These are phyloP conservation scores for Geoglossum cookeanum DNA, from an alignment of 2,329 filamentous ascomycete genomes.

Conservation along the genomic window DNA sequence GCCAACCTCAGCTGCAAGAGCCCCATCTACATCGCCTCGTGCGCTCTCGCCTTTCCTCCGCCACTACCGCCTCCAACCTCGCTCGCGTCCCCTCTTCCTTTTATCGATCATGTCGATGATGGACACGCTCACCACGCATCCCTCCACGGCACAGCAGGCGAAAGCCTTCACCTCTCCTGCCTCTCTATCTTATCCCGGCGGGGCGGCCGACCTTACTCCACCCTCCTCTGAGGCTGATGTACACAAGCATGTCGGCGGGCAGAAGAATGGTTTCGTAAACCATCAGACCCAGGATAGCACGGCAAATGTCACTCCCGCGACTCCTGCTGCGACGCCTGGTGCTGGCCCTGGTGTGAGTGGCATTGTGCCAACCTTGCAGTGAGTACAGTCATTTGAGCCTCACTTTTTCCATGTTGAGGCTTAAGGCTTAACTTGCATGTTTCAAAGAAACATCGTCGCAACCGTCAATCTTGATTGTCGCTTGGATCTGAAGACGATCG, in stretches of 20 bases:
- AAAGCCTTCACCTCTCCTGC: constrained; percentile 88
- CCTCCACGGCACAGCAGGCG: constrained; percentile 76
- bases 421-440: constrained; percentile 17
- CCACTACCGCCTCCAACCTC: not conserved
- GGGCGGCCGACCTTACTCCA: constrained; percentile 63
- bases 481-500: constrained; percentile 95
- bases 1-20: not conserved
- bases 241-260: constrained; percentile 27
- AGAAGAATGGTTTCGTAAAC: constrained; percentile 29
- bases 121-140: constrained; percentile 84
- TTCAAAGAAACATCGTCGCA: constrained; percentile 85
- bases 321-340: constrained; percentile 79
- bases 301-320: constrained; percentile 70
- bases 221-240: constrained; percentile 54
- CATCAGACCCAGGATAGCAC: constrained; percentile 39
- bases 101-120: constrained; percentile 30
- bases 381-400: constrained; percentile 43
- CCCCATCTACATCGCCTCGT: not conserved
- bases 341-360: constrained; percentile 69
- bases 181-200: constrained; percentile 80
- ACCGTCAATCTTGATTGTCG: constrained; percentile 97
- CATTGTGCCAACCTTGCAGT: constrained; percentile 87
- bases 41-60: not conserved
- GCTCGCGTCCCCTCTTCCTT: not conserved
- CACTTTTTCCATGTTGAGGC: constrained; percentile 13